Evolutionary conservation across 106 monocot genomes (phyloP).

Genomic region (Platanthera guangdongensis): DNA sequence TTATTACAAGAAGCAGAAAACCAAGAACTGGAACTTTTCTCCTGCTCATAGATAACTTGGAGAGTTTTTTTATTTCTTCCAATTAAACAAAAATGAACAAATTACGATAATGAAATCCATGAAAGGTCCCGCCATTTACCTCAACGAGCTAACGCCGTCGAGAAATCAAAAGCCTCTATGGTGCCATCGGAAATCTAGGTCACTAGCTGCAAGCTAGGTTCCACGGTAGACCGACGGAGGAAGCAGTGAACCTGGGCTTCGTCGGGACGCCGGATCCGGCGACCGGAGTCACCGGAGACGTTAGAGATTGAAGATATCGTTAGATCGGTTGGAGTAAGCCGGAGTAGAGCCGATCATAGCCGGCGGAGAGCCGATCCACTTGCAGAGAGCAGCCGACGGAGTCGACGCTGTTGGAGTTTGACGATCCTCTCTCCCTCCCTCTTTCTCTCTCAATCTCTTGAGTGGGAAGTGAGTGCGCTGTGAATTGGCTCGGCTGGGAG

Average conservation of each 20-base stretch:
- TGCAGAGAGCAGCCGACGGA: too few species aligned
- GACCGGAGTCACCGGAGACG: too few species aligned
- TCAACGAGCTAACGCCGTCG: not conserved
- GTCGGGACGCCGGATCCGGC: too few species aligned
- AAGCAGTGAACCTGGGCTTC: too few species aligned
- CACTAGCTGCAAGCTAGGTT: too few species aligned
- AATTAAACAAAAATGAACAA: not conserved
- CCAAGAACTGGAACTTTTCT: too few species aligned
- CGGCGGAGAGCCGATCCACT: not conserved
- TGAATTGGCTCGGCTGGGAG: constrained; percentile 1
- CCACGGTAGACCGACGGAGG: too few species aligned
- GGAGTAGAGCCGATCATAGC: not conserved
- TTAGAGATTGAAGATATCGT: too few species aligned
- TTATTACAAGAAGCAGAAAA: too few species aligned
- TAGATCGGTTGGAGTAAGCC: not conserved
- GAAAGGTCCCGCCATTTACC: not conserved
- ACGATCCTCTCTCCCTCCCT: not conserved
- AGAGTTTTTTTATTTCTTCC: not conserved
- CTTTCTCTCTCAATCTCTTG: too few species aligned
- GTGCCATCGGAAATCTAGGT: not conserved
- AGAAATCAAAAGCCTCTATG: not conserved
- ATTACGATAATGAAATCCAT: too few species aligned
- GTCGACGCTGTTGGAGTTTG: not conserved
- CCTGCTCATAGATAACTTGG: not conserved
- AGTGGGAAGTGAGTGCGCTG: not conserved